Evolutionary conservation across 2,329 filamentous ascomycete genomes (phyloP), one percentile per base, ranked within the genome.

Genomic region (Furcasterigmium furcatum): DNA sequence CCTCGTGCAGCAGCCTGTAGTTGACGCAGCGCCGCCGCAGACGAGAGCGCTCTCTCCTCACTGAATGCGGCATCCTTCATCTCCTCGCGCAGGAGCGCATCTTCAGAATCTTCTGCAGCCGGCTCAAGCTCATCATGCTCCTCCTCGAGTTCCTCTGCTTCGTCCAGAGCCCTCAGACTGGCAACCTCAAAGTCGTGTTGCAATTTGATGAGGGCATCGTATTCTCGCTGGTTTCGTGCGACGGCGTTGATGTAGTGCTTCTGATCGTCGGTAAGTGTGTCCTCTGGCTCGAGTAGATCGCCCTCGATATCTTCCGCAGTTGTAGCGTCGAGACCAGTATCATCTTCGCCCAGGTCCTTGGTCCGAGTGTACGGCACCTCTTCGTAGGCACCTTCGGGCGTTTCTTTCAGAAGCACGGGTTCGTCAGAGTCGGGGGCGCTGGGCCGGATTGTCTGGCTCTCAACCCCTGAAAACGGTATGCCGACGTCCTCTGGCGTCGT

Each of bases 401-500:
- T 72, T 55, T 82, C 71, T 51, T 74, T 72, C 42, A 87, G 55
- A 14, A 88, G 54, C 1, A 73, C 60, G 16, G 53, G 42, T 34
- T 55, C 55, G 19, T 52, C 36, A 4, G 45, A 35, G 22, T 50
- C 45, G 8, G 44, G n/a, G 49, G 16, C 48, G 2, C 22, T 14
- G 25, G 13, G 35, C 8, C 44, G 29, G 29, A n/a, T 8, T 43
- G 39, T n/a, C 50, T 50, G 14, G 50, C 55, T 16, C 10, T 53
- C 53, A 21, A 48, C 50, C 9, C 55, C 55, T 59, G 64, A 41
- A 47, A 68, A 49, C 1, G 71, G 66, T 49, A 70, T 76, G 21
- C 67, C 81, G 4, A 82, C 73, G 62, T 86, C 80, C 46, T 84
- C 82, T 2, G 78, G 74, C 8, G 58, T 64, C 2, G 80, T 85